phyloP scores from a whole-genome alignment of 768 basidiomycete species.

The Leccinum pellstonianum region DNA sequence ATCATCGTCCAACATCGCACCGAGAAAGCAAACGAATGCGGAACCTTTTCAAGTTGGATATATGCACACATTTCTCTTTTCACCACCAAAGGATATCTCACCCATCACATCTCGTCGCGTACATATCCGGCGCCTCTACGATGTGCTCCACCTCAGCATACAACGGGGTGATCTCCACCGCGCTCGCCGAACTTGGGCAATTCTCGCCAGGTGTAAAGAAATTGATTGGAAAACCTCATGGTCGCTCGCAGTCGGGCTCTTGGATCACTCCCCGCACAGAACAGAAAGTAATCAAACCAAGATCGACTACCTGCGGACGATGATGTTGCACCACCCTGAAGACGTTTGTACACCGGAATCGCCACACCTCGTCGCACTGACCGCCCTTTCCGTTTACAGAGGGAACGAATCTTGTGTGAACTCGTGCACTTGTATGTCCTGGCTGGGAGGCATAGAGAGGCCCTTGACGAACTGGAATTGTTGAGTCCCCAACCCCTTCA shows the following conservation, averaged over 20 bases:
- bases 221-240: slow-evolving; percentile 72
- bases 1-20: slow-evolving; percentile 64
- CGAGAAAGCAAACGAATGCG: neutral
- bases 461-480: slow-evolving; percentile 86
- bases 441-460: slow-evolving; percentile 57
- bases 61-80: slow-evolving; percentile 58
- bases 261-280: slow-evolving; percentile 37
- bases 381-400: slow-evolving; percentile 41
- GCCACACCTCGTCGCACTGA: slow-evolving; percentile 16
- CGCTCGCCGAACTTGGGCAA: slow-evolving; percentile 70
- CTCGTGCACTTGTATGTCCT: slow-evolving; percentile 66
- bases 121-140: slow-evolving; percentile 73
- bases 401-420: slow-evolving; percentile 73
- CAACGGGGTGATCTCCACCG: slow-evolving; percentile 62
- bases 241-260: slow-evolving; percentile 61
- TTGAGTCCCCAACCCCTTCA: slow-evolving; percentile 36
- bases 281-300: slow-evolving; percentile 34
- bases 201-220: slow-evolving; percentile 76
- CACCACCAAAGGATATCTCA: slow-evolving; percentile 48
- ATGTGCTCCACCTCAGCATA: slow-evolving; percentile 69
- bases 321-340: slow-evolving; percentile 69
- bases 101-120: slow-evolving; percentile 59
- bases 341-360: slow-evolving; percentile 47
- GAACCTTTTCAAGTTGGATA: neutral
- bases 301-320: slow-evolving; percentile 60